phyloP scores from a whole-genome alignment of 129 eudicot genomes.

The Apium graveolens region DNA sequence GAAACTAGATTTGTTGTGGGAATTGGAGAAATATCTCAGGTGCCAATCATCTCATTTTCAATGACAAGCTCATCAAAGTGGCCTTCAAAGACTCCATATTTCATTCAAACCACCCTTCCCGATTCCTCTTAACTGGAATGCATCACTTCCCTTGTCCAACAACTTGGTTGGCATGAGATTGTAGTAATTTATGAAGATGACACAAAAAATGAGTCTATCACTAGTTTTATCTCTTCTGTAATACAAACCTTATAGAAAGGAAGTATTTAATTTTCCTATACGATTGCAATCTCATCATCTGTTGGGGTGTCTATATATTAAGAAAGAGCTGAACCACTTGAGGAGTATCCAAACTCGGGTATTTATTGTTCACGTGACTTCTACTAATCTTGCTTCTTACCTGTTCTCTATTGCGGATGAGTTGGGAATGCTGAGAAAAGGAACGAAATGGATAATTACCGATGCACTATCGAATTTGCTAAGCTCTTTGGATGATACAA shows the following conservation, averaged over 20 bases:
- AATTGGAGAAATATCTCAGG: slow-evolving; percentile 13
- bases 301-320: background rate
- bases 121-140: slow-evolving; percentile 15
- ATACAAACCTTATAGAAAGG: background rate
- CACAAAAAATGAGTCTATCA: background rate
- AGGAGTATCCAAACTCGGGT: background rate
- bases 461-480: slow-evolving; percentile 7
- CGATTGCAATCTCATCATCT: background rate
- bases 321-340: slow-evolving; percentile 3
- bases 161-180: slow-evolving; percentile 5
- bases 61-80: slow-evolving; percentile 9
- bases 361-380: background rate
- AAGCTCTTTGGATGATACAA: slow-evolving; percentile 13
- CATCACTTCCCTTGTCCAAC: slow-evolving; percentile 2
- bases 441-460: background rate
- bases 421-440: slow-evolving; percentile 13
- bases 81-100: background rate
- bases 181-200: slow-evolving; percentile 6
- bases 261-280: background rate
- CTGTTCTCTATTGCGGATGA: slow-evolving; percentile 19
- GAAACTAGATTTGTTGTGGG: slow-evolving; percentile 15
- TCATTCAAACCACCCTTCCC: background rate
- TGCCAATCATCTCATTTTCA: no score
- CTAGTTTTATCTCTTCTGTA: slow-evolving; percentile 13
- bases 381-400: slow-evolving; percentile 13